Evolutionary conservation across 1,139 yeast species (phyloP).

Genomic region (Yamadazyma dendronema): DNA sequence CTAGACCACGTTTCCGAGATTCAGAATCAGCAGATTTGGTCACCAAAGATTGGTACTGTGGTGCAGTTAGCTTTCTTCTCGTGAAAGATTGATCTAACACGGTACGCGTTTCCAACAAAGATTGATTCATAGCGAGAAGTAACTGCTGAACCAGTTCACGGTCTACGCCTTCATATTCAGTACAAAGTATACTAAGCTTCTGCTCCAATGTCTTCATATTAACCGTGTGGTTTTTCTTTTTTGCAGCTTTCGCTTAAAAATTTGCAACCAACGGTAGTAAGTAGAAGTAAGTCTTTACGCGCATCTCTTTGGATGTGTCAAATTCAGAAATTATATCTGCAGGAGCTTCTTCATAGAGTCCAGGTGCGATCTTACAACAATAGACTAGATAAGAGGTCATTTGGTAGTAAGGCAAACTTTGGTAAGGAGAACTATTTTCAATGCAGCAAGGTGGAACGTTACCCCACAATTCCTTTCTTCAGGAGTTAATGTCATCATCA

Average conservation of each 20-base stretch:
- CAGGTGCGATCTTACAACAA: too few species aligned
- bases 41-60: constrained; percentile 22
- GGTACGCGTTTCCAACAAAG: constrained; percentile 25
- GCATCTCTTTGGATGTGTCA: too few species aligned
- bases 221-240: not conserved
- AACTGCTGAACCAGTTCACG: constrained; percentile 31
- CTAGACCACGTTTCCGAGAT: constrained; percentile 1
- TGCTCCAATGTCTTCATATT: constrained; percentile 10
- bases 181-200: constrained; percentile 13
- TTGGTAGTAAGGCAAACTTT: too few species aligned
- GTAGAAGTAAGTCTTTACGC: too few species aligned
- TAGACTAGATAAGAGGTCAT: too few species aligned
- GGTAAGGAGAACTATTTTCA: too few species aligned
- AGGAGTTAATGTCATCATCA: too few species aligned
- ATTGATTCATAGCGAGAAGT: constrained; percentile 38
- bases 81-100: constrained; percentile 24
- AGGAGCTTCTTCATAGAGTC: too few species aligned
- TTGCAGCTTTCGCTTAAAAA: constrained; percentile 4
- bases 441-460: too few species aligned
- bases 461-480: too few species aligned
- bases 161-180: constrained; percentile 20
- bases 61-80: constrained; percentile 5
- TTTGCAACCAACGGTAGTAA: not conserved
- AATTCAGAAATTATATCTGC: too few species aligned
- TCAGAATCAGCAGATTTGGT: constrained; percentile 2